Base-by-base conservation (phyloP, 768 basidiomycete species). In the Lactarius indigo region DNA sequence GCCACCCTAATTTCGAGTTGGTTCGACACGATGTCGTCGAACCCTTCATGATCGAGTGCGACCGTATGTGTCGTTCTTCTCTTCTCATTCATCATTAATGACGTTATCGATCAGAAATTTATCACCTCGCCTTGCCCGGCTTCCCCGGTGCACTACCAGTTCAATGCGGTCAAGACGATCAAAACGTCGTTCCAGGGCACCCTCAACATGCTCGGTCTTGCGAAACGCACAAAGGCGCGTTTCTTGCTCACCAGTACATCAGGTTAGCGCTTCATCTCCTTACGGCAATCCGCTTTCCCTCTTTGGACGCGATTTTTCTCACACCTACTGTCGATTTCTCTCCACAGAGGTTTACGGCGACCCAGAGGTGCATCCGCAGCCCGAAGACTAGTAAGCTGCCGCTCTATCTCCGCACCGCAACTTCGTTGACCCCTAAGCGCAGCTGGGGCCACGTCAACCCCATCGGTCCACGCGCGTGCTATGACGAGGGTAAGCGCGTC, bases 381-480 rank as follows among this genome's bases (percentile, higher is more conserved):
- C 81, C 64, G 95, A 98, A 77, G 94, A 97, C 74, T 96, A 96
- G 93, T 95, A 74, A 79, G 91, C 79, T 18, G 9, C 61, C 31
- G 9, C 41, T 57, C 15, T 26, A 58, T 59, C 63, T 52, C 42
- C 69, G 41, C 71, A 71, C 35, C 35, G 35, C 13, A 26, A 26
- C 17, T 66, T 69, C 41, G 5, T 2, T 41, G 7, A 44, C 28
- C 33, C 8, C 33, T 5, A 50, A 8, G 23, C 20, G 18, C 64
- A 94, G 93, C 78, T 97, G 95, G 95, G 96, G 95, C 57, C 89
- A 98, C 78, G 97, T 99, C 74, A 99, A 99, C 82, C 95, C 95
- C 52, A 97, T 96, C 72, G 97, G 97, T 28, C 92, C 93, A 66
- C 92, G 97, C 68, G 96, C 96, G n/a, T 99, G 97, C 78, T 99